phyloP scores from a whole-genome alignment of 768 basidiomycete genomes.

The Calocera cornea region DNA sequence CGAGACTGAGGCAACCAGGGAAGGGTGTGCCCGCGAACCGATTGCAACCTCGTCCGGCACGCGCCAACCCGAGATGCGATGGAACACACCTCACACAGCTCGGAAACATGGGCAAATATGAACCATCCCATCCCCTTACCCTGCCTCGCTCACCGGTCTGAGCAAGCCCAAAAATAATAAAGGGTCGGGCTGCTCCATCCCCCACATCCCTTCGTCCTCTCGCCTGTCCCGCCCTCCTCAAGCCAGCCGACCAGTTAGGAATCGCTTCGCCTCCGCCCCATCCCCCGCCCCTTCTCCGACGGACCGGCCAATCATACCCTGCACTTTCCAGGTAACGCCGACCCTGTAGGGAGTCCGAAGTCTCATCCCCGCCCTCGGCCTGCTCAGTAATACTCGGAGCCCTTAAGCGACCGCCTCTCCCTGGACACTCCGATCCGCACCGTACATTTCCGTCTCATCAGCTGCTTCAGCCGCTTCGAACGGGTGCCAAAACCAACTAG shows the following conservation, averaged over 20 bases:
- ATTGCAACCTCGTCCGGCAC: slow-evolving; percentile 5
- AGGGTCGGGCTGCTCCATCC: not conserved
- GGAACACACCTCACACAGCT: slow-evolving; percentile 4
- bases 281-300: not conserved
- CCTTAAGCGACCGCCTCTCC: not conserved
- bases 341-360: too few relatives aligned
- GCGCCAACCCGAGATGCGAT: slow-evolving; percentile 4
- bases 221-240: not conserved
- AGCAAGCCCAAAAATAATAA: slow-evolving; percentile 6
- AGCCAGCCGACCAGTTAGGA: too few relatives aligned
- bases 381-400: not conserved
- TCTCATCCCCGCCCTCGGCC: not conserved
- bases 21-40: not conserved
- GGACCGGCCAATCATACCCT: not conserved
- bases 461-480: not conserved
- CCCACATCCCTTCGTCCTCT: not conserved
- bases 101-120: slow-evolving; percentile 5
- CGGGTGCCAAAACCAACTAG: not conserved
- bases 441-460: not conserved
- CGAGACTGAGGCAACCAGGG: slow-evolving; percentile 4
- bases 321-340: not conserved
- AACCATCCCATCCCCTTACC: slow-evolving; percentile 2
- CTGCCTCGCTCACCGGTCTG: not conserved
- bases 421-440: not conserved
- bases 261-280: too few relatives aligned